Percentiles rank a stretch among this genome's conserved stretches.
These are phyloP conservation scores for Caryopteris hybrid DNA, from an alignment of 305 asterid genomes.

Conservation along the genomic window DNA sequence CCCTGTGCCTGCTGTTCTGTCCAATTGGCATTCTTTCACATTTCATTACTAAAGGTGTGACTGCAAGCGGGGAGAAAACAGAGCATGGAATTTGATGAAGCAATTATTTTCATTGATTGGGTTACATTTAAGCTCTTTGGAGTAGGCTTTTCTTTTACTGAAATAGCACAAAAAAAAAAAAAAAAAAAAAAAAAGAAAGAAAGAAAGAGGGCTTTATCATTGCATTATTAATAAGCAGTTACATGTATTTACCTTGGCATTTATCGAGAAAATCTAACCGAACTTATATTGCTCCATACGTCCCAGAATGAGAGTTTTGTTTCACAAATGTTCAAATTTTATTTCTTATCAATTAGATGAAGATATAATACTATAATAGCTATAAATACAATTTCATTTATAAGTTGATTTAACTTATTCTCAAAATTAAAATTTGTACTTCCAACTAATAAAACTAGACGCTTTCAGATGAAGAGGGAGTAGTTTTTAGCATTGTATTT, in stretches of 20 bases:
- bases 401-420: too few species aligned
- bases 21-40: conserved; percentile 78
- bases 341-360: too few species aligned
- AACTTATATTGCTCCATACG: neutral
- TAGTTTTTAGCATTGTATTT: too few species aligned
- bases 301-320: too few species aligned
- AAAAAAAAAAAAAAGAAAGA: too few species aligned
- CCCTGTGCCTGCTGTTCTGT: conserved; percentile 79
- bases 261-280: neutral
- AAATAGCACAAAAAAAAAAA: too few species aligned
- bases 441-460: too few species aligned
- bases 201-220: neutral
- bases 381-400: too few species aligned
- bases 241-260: neutral
- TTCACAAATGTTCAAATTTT: too few species aligned
- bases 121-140: neutral
- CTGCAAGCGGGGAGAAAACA: conserved; percentile 17
- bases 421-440: too few species aligned
- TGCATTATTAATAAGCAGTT: neutral
- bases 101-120: neutral
- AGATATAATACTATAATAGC: too few species aligned
- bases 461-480: too few species aligned
- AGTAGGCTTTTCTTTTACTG: neutral
- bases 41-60: conserved; percentile 64
- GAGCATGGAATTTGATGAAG: conserved; percentile 17